Evolutionary conservation across 306 rosid genomes (phyloP).

Genomic region (Rubus parviflorus): DNA sequence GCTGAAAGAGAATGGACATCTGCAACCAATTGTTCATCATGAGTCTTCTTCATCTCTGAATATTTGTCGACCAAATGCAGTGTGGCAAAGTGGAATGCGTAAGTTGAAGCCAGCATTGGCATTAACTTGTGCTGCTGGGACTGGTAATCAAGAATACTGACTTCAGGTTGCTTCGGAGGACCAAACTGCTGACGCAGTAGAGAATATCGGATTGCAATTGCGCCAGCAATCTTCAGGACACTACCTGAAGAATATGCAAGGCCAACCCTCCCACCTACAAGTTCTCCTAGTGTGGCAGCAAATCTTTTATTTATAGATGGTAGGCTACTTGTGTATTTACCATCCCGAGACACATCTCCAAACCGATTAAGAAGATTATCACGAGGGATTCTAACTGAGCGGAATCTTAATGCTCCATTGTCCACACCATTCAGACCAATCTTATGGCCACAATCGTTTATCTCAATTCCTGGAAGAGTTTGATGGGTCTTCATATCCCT

Average conservation of each 20-base stretch:
- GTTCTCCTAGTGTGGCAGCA: constrained; percentile 93
- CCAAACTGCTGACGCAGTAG: constrained; percentile 95
- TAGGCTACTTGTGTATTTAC: constrained; percentile 79
- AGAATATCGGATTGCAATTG: constrained; percentile 85
- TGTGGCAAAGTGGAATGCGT: constrained; percentile 85
- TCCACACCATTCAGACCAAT: constrained; percentile 95
- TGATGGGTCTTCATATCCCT: constrained; percentile 84
- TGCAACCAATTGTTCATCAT: constrained; percentile 73
- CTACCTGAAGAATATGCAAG: constrained; percentile 91
- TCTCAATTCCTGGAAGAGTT: constrained; percentile 92
- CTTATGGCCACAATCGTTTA: constrained; percentile 95
- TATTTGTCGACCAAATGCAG: constrained; percentile 68
- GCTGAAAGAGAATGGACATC: constrained; percentile 94
- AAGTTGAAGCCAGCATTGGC: constrained; percentile 98
- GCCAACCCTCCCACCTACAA: constrained; percentile 96
- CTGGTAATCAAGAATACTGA: constrained; percentile 87
- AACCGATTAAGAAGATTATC: constrained; percentile 93
- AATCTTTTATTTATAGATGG: constrained; percentile 81
- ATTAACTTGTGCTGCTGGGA: constrained; percentile 97
- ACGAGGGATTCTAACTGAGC: constrained; percentile 87
- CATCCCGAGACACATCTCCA: constrained; percentile 93
- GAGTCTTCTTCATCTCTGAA: constrained; percentile 75
- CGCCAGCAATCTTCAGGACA: constrained; percentile 76
- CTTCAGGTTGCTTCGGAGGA: constrained; percentile 92
- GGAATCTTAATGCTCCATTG: constrained; percentile 87